Base-by-base conservation (phyloP, 352 stramenopile species). In the Phytophthora melonis region DNA sequence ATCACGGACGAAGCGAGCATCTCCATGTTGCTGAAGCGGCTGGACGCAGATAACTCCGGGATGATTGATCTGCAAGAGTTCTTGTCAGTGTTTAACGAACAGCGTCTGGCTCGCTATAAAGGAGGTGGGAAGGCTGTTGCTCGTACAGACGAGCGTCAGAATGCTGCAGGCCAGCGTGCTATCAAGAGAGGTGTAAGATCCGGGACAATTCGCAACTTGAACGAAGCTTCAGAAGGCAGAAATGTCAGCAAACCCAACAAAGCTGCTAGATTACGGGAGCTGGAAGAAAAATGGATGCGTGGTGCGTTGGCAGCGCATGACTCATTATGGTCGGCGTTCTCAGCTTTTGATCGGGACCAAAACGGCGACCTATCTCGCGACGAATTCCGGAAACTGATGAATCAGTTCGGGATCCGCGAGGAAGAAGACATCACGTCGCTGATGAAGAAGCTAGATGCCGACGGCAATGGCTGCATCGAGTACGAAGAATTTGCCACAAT, bases 401-500 rank as follows among this genome's bases (percentile, higher is more conserved):
- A 39, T 18, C 56, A 81, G n/a, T 90, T 83, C 45, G 84, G 84
- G 0, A 80, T 91, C 27, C 77, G 54, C 6, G 66, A 83, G 10
- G 68, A 78, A 56, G 70, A 83, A 3, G 79, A 92, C 41, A 74
- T 93, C 27, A 61, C 74, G 3, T 58, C 70, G 9, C 62, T 92
- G n/a, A 80, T 87, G 30, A 77, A 80, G 27, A 77, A 76, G 0
- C 49, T 92, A 4, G 84, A 92, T 53, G 53, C 72, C 0, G 83
- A 92, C 39, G 39, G 57, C 7, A 88, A 82, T 2, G 84, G 78
- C 0, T 66, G 68, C 8, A 82, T 94, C 27, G 79, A 87, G 34
- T 94, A 84, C 30, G 84, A 92, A 27, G 86, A 93, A 45, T 94
- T 94, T 64, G 58, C 66, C 2, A 85, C 75, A 2, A 72, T 90